Conservation (phyloP, 2,329 filamentous ascomycete genomes). For the Penicillium janthinellum region DNA sequence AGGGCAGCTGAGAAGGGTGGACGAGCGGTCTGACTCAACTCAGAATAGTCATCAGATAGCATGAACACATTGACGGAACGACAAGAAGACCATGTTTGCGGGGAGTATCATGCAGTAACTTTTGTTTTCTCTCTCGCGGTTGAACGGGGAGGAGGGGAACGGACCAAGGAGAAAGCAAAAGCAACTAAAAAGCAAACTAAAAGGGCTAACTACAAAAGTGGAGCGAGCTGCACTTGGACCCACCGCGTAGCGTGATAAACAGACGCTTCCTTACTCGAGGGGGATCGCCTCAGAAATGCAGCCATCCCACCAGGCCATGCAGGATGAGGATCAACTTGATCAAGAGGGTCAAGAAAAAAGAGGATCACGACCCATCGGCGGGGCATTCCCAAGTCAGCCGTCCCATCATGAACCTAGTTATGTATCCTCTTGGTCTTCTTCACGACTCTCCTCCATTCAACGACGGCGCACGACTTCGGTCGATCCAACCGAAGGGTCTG, state of each 20-base stretch:
- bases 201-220: background rate
- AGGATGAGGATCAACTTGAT: background rate
- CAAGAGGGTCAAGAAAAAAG: background rate
- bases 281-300: slow-evolving; percentile 20
- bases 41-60: background rate
- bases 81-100: background rate
- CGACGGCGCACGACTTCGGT: background rate
- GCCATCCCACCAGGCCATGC: slow-evolving; percentile 6
- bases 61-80: background rate
- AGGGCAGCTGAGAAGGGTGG: background rate
- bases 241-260: slow-evolving; percentile 15
- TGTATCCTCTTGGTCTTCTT: background rate
- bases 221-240: background rate
- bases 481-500: slow-evolving; percentile 13
- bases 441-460: background rate
- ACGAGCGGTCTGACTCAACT: background rate
- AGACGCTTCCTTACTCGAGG: slow-evolving; percentile 9
- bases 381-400: slow-evolving; percentile 3
- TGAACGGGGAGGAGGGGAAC: slow-evolving; percentile 4
- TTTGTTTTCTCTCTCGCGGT: background rate
- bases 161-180: background rate
- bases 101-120: background rate
- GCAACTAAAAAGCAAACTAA: background rate
- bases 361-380: background rate
- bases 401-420: background rate